phyloP scores from a whole-genome alignment of 148 eudicot genomes.

The Spergularia bocconei region DNA sequence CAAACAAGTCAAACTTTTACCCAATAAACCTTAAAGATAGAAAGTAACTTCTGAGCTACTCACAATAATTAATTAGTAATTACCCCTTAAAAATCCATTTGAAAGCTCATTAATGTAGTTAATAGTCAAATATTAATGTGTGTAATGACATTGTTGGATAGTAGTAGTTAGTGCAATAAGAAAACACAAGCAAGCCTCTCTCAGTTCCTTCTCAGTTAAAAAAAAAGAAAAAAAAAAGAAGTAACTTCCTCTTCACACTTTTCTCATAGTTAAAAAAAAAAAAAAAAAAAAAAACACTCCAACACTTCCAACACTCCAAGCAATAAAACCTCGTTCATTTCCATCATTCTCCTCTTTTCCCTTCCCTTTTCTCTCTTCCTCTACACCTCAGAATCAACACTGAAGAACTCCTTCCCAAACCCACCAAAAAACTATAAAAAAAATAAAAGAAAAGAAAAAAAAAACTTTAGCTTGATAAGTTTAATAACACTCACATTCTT shows the following conservation, averaged over 20 bases:
- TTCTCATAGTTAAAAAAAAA: neutral
- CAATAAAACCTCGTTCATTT: conserved; percentile 23
- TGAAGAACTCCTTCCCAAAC: neutral
- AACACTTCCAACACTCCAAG: neutral
- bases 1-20: no score
- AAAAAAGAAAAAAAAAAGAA: no score
- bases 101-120: neutral
- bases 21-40: no score
- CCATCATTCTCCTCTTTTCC: conserved; percentile 19
- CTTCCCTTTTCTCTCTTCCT: neutral
- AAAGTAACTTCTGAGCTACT: neutral
- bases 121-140: neutral
- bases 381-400: neutral
- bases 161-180: no score
- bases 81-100: neutral
- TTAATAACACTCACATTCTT: conserved; percentile 65
- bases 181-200: no score
- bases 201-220: no score
- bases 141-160: neutral
- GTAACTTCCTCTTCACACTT: no score
- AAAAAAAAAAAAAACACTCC: no score
- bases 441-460: no score
- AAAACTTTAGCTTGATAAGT: conserved; percentile 17
- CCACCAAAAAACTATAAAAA: neutral
- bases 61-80: neutral